phyloP scores from a whole-genome alignment of 345 rosid species.

The Jatropha curcas region DNA sequence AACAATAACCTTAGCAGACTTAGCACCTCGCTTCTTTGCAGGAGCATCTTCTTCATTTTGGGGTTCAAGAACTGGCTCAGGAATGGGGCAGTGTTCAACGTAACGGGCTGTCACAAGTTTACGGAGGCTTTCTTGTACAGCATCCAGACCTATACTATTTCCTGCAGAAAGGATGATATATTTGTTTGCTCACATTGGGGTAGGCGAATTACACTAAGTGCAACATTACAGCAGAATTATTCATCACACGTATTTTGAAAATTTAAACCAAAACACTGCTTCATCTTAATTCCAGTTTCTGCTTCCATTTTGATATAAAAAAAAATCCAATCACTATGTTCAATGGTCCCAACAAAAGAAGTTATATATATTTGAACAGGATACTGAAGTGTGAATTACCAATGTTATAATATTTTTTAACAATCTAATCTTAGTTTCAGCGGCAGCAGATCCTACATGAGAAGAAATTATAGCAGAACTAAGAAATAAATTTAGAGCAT shows the following conservation, averaged over 20 bases:
- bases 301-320: no score
- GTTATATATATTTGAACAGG: not conserved
- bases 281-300: no score
- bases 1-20: constrained; percentile 66
- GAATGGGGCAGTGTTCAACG: constrained; percentile 77
- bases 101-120: constrained; percentile 58
- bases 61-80: constrained; percentile 63
- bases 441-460: not conserved
- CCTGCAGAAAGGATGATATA: constrained; percentile 24
- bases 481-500: not conserved
- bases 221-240: no score
- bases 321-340: no score
- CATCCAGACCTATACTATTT: constrained; percentile 32
- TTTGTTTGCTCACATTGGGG: no score
- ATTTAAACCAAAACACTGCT: no score
- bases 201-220: no score
- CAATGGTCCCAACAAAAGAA: not conserved
- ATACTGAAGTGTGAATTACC: no score
- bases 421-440: no score
- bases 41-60: constrained; percentile 48
- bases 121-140: constrained; percentile 46
- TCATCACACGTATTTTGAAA: no score
- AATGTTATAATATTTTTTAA: no score
- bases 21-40: constrained; percentile 54
- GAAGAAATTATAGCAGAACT: not conserved